These are phyloP conservation scores for Nymphaea thermarum DNA, from an alignment of 164 flowering plant genomes.

Conservation along the genomic window DNA sequence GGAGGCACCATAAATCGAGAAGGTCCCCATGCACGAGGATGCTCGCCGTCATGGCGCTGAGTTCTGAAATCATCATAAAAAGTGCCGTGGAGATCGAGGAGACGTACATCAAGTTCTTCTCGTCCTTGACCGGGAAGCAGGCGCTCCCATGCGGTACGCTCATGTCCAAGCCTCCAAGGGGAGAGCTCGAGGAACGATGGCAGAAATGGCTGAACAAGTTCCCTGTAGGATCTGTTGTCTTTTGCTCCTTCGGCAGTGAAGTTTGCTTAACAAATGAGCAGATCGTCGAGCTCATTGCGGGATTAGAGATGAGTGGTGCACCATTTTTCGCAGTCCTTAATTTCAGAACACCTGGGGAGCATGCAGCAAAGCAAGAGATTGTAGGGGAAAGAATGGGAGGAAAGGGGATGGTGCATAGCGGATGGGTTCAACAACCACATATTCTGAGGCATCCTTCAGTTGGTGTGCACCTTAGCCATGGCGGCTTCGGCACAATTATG, in stretches of 20 bases:
- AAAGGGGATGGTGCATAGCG: conserved; percentile 9
- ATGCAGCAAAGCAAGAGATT: conserved; percentile 7
- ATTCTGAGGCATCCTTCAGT: conserved; percentile 8
- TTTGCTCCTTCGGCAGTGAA: conserved; percentile 32
- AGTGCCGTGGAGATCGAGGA: conserved; percentile 6
- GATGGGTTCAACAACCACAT: conserved; percentile 16
- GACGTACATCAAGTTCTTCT: conserved; percentile 5
- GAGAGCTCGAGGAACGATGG: conserved; percentile 8
- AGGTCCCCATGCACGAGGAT: background rate
- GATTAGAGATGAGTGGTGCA: conserved; percentile 17
- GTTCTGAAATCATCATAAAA: background rate
- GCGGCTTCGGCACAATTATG: conserved; percentile 2
- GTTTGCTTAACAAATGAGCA: conserved; percentile 12
- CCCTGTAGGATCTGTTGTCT: conserved; percentile 14
- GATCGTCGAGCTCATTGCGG: conserved; percentile 19
- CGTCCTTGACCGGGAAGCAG: conserved; percentile 6
- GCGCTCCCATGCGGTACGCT: conserved; percentile 9
- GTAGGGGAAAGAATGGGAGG: conserved; percentile 11
- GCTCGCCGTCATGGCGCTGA: background rate
- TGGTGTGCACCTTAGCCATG: conserved; percentile 10
- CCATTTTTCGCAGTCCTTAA: conserved; percentile 21
- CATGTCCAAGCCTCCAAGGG: background rate
- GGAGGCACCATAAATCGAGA: background rate
- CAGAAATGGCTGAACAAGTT: conserved; percentile 18
- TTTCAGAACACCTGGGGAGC: background rate